phyloP scores from a whole-genome alignment of 2,329 filamentous ascomycete species.

The Cercospora canescens region DNA sequence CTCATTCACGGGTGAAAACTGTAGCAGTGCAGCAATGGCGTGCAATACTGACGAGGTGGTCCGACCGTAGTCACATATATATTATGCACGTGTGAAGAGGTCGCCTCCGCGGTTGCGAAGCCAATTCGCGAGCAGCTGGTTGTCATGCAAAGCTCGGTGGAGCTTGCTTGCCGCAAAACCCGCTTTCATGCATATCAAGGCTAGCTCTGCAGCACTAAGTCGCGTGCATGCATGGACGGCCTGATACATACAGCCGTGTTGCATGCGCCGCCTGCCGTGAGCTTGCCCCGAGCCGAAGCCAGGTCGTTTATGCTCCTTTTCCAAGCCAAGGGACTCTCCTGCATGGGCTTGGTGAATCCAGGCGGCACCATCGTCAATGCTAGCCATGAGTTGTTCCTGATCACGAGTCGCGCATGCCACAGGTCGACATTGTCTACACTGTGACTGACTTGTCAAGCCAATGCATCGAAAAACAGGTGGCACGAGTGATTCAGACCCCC shows the following conservation, averaged over 20 bases:
- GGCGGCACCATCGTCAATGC: neutral
- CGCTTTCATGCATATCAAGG: neutral
- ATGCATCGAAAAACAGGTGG: neutral
- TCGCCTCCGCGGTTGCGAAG: neutral
- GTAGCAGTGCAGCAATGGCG: neutral
- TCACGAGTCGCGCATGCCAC: neutral
- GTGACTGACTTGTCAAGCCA: neutral
- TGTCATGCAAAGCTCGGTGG: neutral
- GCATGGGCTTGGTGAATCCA: neutral
- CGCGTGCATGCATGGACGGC: too few relatives aligned
- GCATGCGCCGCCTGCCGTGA: neutral
- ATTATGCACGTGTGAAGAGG: neutral
- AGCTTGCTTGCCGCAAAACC: neutral
- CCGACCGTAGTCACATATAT: neutral
- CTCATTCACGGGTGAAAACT: neutral
- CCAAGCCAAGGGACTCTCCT: neutral
- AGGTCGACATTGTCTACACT: too few relatives aligned
- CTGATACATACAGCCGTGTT: too few relatives aligned
- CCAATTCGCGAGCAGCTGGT: neutral
- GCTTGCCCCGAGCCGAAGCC: neutral
- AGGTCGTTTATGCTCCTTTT: neutral
- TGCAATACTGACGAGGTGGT: neutral
- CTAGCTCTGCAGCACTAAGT: neutral
- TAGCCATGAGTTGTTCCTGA: too few relatives aligned
- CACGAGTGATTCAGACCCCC: neutral